phyloP scores from a whole-genome alignment of 352 stramenopile species.

The Elongisporangium undulatum region DNA sequence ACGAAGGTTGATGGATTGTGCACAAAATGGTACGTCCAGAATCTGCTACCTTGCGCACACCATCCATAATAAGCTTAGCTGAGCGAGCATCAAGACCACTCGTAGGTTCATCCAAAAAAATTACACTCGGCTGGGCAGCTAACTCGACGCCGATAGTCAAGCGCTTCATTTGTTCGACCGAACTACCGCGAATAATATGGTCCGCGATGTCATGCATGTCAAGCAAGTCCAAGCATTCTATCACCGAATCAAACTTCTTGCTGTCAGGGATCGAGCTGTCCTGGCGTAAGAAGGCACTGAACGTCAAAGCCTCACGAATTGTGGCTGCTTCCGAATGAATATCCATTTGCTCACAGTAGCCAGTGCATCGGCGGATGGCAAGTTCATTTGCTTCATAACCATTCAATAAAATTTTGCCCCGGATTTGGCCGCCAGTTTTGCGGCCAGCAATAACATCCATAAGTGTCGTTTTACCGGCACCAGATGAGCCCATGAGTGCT shows the following conservation, averaged over 20 bases:
- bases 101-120: slow-evolving; percentile 72
- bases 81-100: slow-evolving; percentile 43
- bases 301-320: slow-evolving; percentile 75
- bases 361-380: slow-evolving; percentile 20
- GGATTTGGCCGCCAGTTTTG: slow-evolving; percentile 75
- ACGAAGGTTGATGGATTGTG: slow-evolving; percentile 90
- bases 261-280: slow-evolving; percentile 8
- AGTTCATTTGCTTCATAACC: slow-evolving; percentile 25
- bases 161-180: slow-evolving; percentile 34
- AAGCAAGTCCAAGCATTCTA: slow-evolving; percentile 22
- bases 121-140: slow-evolving; percentile 61
- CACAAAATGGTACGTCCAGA: slow-evolving; percentile 77
- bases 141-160: slow-evolving; percentile 46
- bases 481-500: slow-evolving; percentile 47
- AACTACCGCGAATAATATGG: slow-evolving; percentile 19
- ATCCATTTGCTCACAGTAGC: slow-evolving; percentile 23
- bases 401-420: slow-evolving; percentile 51
- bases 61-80: slow-evolving; percentile 71
- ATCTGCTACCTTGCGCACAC: slow-evolving; percentile 52
- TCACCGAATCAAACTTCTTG: slow-evolving; percentile 16
- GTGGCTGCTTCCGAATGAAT: slow-evolving; percentile 61
- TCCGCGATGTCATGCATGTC: slow-evolving; percentile 14
- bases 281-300: slow-evolving; percentile 74
- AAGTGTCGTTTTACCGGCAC: slow-evolving; percentile 88
- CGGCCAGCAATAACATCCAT: slow-evolving; percentile 91